Base-by-base conservation (phyloP, 169 alveolate species). In the Perkinsus chesapeaki region DNA sequence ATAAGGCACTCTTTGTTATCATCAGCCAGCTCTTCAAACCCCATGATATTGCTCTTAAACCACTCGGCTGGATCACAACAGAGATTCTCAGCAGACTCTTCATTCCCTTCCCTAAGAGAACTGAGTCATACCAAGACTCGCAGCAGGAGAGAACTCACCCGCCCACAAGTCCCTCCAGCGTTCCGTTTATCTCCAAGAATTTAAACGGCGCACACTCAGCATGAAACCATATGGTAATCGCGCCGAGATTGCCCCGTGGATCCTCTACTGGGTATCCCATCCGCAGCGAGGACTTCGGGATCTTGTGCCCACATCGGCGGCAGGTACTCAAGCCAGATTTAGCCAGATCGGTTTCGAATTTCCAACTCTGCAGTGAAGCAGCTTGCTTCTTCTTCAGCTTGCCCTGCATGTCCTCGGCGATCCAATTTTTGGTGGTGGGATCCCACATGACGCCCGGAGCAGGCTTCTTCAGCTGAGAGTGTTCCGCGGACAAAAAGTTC, bases 261-360 rank as follows among this genome's bases (percentile, higher is more conserved):
- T 94, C 96, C 47, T 94, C 94, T n/a, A 94, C 36, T 39, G 97
- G 97, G 39, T 93, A 90, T 37, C 96, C 96, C 91, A 95, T 73
- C 23, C 95, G 73, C 39, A 94, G 39, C 16, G 37, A 93, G 73
- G 93, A 92, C 92, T 93, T 94, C 48, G 73, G 93, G n/a, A 95
- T 95, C 39, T 37, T 7, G 0, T 92, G 90, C 27, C 95, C 94
- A 48, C 97, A 95, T 31, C 82, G 94, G 20, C 94, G 73, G 92
- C 97, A 95, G 10, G 92, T 38, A 23, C 48, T 39, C 92, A 82
- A 12, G 9, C 92, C 92, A 16, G 92, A 82, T 34, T 60, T 60
- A 27, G 82, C 82, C 82, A 60, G 23, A 23, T 60, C 82, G 27
- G 31, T 23, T 60, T 60, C 82, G 31, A 60, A 16, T 34, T 34